Base-by-base conservation (phyloP, 495 filamentous ascomycete genomes). In the Parathielavia appendiculata region DNA sequence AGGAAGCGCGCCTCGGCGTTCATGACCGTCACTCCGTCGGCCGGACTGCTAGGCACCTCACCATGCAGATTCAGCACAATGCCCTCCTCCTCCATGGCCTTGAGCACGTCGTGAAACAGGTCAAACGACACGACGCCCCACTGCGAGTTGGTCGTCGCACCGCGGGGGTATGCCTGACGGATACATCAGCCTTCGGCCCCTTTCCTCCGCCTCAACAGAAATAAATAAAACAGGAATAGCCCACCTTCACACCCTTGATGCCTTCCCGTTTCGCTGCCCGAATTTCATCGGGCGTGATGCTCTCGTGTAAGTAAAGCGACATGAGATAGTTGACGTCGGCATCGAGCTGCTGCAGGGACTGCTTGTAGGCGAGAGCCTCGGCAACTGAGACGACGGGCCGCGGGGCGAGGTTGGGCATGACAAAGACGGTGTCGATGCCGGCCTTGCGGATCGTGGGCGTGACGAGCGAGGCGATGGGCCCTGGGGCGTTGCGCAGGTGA, bases 1-100 rank as follows among this genome's bases (percentile, higher is more conserved):
- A 96, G 79, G 74, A 96, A 96, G 8, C 74, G 75, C 59, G 85
- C 80, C 74, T 97, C 92, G 13, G 89, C 88, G 47, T 89, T 91
- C 55, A 92, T 77, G 38, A 90, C 82, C 0, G 88, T 91, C 22
- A 90, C 81, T 0, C 86, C 89, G 52, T 86, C 78, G 35, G 79
- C 73, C 61, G 90, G 79, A 19, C 68, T 69, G 54, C 73, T 75
- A 16, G 78, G 74, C 35, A 78, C 76, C 64, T 85, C 83, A 39
- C 82, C 82, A 63, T 85, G 82, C 10, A 85, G 69, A 66, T 85
- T 85, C 34, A 85, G 72, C 30, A 85, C 80, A 46, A 82, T 54
- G 4, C 71, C 76, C 34, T 76, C 74, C 54, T 76, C 52, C 57
- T 82, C 76, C 78, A 97, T 96, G 60, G 85, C 86, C 5, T 77